Evolutionary conservation across 1,284 basidiomycete species (phyloP).

Genomic region (Erythrobasidium hasegawianum): DNA sequence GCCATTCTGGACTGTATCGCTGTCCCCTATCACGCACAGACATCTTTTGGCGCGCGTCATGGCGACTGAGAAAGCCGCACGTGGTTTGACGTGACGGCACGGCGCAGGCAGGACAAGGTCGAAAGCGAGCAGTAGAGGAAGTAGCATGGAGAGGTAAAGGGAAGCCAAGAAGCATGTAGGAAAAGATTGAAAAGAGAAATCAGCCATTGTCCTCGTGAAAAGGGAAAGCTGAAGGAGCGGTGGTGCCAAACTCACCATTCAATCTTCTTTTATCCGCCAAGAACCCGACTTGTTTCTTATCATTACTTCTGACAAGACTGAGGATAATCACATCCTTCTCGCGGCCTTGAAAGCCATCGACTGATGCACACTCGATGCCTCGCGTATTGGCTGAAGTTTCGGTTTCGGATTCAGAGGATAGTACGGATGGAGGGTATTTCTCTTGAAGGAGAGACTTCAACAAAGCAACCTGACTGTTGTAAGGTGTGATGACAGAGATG

Average conservation of each 20-base stretch:
- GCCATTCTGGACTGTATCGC: constrained; percentile 78
- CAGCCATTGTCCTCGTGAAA: too few species aligned
- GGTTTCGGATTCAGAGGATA: not conserved
- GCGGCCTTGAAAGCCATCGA: constrained; percentile 89
- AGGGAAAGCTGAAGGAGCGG: not conserved
- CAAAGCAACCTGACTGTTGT: constrained; percentile 84
- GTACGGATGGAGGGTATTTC: constrained; percentile 27
- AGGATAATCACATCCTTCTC: constrained; percentile 81
- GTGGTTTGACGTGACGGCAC: too few species aligned
- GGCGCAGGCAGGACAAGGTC: too few species aligned
- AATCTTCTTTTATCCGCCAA: constrained; percentile 81
- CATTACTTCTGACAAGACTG: constrained; percentile 79
- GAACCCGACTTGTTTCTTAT: constrained; percentile 80
- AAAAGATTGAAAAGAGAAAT: too few species aligned
- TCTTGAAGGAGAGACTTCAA: constrained; percentile 56
- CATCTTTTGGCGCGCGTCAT: constrained; percentile 90
- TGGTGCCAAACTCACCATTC: constrained; percentile 68
- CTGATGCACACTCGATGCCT: constrained; percentile 60
- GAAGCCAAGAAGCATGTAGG: too few species aligned
- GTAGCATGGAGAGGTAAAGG: too few species aligned
- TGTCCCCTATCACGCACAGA: constrained; percentile 84
- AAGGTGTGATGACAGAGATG: constrained; percentile 90
- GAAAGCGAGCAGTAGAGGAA: too few species aligned
- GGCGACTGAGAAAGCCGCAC: too few species aligned
- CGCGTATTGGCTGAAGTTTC: not conserved